Evolutionary conservation across 495 filamentous ascomycete species (phyloP).

Genomic region (Aspergillus sclerotiicarbonarius): DNA sequence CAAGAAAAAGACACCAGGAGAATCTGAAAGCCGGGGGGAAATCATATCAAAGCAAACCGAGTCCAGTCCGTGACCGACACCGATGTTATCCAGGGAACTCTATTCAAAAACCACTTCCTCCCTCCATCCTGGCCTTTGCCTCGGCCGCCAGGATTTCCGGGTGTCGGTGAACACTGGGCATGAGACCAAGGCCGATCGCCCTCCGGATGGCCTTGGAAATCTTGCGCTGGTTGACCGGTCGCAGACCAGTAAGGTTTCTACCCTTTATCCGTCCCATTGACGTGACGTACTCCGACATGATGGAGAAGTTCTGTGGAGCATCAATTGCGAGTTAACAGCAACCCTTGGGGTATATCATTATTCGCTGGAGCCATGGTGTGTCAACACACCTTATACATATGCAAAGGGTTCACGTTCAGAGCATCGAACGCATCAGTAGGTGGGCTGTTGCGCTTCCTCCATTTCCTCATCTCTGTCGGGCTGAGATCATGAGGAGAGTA

Average conservation of each 20-base stretch:
- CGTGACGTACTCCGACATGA: conserved; percentile 88
- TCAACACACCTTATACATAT: conserved; percentile 74
- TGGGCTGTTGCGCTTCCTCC: conserved; percentile 50
- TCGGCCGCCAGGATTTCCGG: conserved; percentile 72
- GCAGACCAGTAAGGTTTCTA: conserved; percentile 68
- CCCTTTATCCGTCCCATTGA: conserved; percentile 81
- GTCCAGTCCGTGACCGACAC: background rate
- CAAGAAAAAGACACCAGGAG: too few relatives aligned
- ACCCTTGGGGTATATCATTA: background rate
- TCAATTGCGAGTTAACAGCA: conserved; percentile 3
- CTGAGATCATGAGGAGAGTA: conserved; percentile 89
- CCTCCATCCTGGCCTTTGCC: conserved; percentile 28
- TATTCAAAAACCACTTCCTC: conserved; percentile 15
- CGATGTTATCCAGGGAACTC: background rate
- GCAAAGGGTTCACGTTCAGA: conserved; percentile 75
- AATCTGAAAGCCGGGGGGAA: background rate
- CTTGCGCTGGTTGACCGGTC: conserved; percentile 85
- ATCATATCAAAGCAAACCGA: background rate
- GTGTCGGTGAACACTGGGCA: conserved; percentile 90
- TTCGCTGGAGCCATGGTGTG: background rate
- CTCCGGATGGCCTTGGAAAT: conserved; percentile 89
- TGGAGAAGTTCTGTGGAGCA: conserved; percentile 75
- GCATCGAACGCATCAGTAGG: conserved; percentile 72
- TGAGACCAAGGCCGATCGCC: conserved; percentile 82
- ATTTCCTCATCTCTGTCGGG: conserved; percentile 69